These are phyloP conservation scores for Moesziomyces globuligerus DNA, from an alignment of 1,284 basidiomycete genomes.

Conservation along the genomic window DNA sequence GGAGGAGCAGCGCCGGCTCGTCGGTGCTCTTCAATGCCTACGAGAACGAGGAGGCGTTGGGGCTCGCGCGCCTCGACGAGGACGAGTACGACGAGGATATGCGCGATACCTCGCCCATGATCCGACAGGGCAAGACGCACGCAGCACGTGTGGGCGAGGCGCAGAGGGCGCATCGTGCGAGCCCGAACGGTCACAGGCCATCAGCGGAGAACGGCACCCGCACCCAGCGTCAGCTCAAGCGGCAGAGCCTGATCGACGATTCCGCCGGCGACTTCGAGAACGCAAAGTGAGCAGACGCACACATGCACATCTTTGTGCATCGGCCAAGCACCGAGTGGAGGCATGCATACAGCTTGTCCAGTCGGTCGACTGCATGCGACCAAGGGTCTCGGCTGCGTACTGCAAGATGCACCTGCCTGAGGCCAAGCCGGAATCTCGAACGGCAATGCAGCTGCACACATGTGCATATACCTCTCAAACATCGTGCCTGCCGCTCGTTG, in stretches of 20 bases:
- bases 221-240: slow-evolving; percentile 31
- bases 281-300: slow-evolving; percentile 9
- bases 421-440: too few species aligned
- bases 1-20: slow-evolving; percentile 42
- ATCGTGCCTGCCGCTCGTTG: background rate
- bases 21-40: slow-evolving; percentile 60
- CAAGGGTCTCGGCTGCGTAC: too few species aligned
- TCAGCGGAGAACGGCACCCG: slow-evolving; percentile 21
- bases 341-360: slow-evolving; percentile 5
- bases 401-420: too few species aligned
- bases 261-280: slow-evolving; percentile 18
- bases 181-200: slow-evolving; percentile 10
- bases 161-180: background rate
- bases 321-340: too few species aligned
- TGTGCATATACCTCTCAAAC: slow-evolving; percentile 9
- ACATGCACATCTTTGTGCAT: too few species aligned
- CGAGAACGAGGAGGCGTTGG: slow-evolving; percentile 57
- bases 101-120: slow-evolving; percentile 38
- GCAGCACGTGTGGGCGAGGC: slow-evolving; percentile 1
- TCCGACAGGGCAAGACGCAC: slow-evolving; percentile 38
- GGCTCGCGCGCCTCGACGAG: slow-evolving; percentile 56
- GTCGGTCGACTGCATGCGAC: too few species aligned
- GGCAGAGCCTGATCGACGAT: slow-evolving; percentile 47
- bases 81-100: slow-evolving; percentile 45
- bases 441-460: background rate